Evolutionary conservation across 2,329 filamentous ascomycete species (phyloP).

Genomic region (Rhynchosporium secalis): DNA sequence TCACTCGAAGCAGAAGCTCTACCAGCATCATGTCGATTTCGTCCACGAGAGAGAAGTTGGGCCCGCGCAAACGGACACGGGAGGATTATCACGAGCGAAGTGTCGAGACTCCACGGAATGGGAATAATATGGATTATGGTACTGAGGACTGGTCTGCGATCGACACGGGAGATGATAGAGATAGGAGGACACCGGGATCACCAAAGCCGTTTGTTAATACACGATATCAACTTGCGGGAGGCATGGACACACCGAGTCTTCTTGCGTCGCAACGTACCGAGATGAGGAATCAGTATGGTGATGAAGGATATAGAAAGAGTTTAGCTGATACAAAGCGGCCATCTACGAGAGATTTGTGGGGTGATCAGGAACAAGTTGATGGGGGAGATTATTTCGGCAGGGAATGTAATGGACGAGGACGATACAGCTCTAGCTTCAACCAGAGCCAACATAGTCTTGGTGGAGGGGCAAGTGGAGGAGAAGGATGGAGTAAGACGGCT

Average conservation of each 20-base stretch:
- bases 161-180: constrained; percentile 9
- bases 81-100: constrained; percentile 22
- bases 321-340: constrained; percentile 24
- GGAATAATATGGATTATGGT: background rate
- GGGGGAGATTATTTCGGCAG: constrained; percentile 24
- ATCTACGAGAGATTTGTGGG: constrained; percentile 16
- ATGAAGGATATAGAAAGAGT: constrained; percentile 43
- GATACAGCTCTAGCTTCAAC: constrained; percentile 18
- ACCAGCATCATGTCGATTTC: constrained; percentile 25
- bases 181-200: constrained; percentile 28
- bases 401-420: constrained; percentile 30
- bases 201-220: constrained; percentile 52
- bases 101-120: constrained; percentile 17
- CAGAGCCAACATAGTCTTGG: constrained; percentile 20
- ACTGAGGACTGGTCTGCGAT: constrained; percentile 14
- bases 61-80: constrained; percentile 23
- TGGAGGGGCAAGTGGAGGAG: constrained; percentile 18
- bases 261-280: constrained; percentile 40
- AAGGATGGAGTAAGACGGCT: constrained; percentile 58
- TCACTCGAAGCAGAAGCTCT: constrained; percentile 29
- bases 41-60: constrained; percentile 18
- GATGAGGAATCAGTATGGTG: constrained; percentile 35
- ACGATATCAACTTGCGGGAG: constrained; percentile 50
- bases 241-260: constrained; percentile 48
- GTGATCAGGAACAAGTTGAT: constrained; percentile 14